These are phyloP conservation scores for Sporothrix humicola DNA, from an alignment of 2,329 filamentous ascomycete species.

Conservation along the genomic window DNA sequence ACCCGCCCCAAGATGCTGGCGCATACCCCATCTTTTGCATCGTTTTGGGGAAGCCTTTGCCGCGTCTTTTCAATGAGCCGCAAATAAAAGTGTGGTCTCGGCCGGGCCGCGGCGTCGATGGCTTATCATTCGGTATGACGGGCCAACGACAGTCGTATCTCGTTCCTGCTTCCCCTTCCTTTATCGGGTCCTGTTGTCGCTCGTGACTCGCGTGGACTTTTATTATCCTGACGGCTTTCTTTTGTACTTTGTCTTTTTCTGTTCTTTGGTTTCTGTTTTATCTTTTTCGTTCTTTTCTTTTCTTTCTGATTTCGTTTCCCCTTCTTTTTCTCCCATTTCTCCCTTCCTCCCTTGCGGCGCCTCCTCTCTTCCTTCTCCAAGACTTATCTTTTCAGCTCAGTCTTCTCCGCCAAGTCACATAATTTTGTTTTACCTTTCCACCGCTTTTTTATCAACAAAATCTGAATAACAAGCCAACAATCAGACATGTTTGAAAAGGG, in stretches of 20 bases:
- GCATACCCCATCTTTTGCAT: background rate
- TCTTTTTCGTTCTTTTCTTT: background rate
- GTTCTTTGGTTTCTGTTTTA: background rate
- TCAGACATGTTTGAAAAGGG: background rate
- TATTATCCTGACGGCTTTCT: background rate
- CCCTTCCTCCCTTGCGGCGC: too few relatives aligned
- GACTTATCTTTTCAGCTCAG: too few relatives aligned
- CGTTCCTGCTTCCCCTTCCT: conserved; percentile 12
- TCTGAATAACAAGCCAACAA: background rate
- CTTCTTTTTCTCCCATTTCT: background rate
- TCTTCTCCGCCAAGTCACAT: too few relatives aligned
- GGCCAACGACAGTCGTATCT: background rate
- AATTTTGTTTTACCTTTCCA: too few relatives aligned
- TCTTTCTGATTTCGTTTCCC: background rate
- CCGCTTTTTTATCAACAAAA: too few relatives aligned
- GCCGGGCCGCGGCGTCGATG: background rate
- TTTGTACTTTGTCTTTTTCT: background rate
- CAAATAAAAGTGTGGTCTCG: background rate
- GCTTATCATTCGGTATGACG: background rate
- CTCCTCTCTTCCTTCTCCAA: too few relatives aligned
- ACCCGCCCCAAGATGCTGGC: background rate
- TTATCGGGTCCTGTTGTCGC: background rate
- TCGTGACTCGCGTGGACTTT: background rate
- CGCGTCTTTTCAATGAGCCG: background rate
- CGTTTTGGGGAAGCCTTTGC: too few relatives aligned